Percentiles rank a stretch among this genome's conserved stretches.
Evolutionary conservation across 2,329 filamentous ascomycete species (phyloP).

Genomic region (Aspergillus latus): DNA sequence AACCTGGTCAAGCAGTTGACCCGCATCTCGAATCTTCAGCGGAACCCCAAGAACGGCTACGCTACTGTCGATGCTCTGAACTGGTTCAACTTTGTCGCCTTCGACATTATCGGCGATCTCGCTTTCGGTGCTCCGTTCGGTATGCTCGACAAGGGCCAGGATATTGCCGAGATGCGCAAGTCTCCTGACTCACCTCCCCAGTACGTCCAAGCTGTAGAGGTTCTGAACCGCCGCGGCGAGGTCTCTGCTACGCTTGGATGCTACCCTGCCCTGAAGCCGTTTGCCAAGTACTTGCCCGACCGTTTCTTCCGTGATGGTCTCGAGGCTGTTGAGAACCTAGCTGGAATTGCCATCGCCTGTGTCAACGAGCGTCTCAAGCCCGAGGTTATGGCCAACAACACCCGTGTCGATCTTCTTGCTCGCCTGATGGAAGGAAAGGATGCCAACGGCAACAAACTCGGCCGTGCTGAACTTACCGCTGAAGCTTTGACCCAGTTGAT

Average conservation of each 20-base stretch:
- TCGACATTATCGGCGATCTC: slow-evolving; percentile 60
- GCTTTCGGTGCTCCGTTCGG: slow-evolving; percentile 78
- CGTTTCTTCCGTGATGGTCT: slow-evolving; percentile 77
- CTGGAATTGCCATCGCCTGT: slow-evolving; percentile 82
- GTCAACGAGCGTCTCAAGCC: slow-evolving; percentile 72
- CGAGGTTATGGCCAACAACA: slow-evolving; percentile 58
- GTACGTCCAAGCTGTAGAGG: slow-evolving; percentile 78
- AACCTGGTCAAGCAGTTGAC: slow-evolving; percentile 74
- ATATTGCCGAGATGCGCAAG: slow-evolving; percentile 71
- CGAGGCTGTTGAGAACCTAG: slow-evolving; percentile 73
- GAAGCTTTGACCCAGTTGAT: slow-evolving; percentile 88
- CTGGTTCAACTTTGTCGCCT: slow-evolving; percentile 74
- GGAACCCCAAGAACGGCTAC: slow-evolving; percentile 52
- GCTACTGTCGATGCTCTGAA: slow-evolving; percentile 70
- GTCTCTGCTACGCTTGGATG: slow-evolving; percentile 79
- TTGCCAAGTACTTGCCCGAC: slow-evolving; percentile 76
- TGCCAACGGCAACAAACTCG: slow-evolving; percentile 71
- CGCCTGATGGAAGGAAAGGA: slow-evolving; percentile 84
- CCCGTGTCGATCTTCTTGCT: slow-evolving; percentile 76
- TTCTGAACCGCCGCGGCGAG: slow-evolving; percentile 83
- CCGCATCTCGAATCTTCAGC: slow-evolving; percentile 53
- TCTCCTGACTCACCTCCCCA: slow-evolving; percentile 61
- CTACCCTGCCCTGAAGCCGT: slow-evolving; percentile 72
- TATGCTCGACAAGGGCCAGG: slow-evolving; percentile 75
- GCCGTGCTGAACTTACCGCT: slow-evolving; percentile 77